A percentile compares a stretch with the other conserved stretches of the same genome.
Evolutionary conservation across 352 stramenopile species (phyloP).

Genomic region (Globisporangium alternatum): DNA sequence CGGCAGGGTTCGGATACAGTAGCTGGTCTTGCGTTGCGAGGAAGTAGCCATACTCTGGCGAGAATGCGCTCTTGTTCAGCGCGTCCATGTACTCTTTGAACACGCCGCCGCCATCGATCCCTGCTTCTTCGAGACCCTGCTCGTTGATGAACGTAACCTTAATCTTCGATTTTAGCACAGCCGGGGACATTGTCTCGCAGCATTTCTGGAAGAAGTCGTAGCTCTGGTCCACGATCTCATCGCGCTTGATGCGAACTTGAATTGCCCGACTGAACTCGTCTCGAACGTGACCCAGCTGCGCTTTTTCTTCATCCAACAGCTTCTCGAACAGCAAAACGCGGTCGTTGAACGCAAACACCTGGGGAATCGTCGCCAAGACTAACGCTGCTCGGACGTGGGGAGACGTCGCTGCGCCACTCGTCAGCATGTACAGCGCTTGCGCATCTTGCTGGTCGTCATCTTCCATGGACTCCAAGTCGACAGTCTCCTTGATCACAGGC

Average conservation of each 20-base stretch:
- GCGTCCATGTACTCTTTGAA: constrained; percentile 97
- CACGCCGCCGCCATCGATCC: constrained; percentile 96
- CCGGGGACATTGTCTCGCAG: constrained; percentile 49
- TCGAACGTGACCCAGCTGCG: constrained; percentile 36
- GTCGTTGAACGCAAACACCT: constrained; percentile 78
- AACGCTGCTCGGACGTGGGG: constrained; percentile 43
- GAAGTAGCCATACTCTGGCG: constrained; percentile 80
- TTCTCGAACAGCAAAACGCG: constrained; percentile 76
- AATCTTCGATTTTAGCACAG: constrained; percentile 83
- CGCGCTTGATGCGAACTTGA: constrained; percentile 62
- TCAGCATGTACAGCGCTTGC: constrained; percentile 45
- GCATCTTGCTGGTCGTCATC: constrained; percentile 41
- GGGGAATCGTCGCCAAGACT: constrained; percentile 70
- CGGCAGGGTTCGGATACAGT: constrained; percentile 94
- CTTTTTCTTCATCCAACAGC: constrained; percentile 63
- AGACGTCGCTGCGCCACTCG: constrained; percentile 31
- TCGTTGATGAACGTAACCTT: constrained; percentile 94
- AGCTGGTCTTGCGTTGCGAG: constrained; percentile 71
- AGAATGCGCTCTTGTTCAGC: constrained; percentile 90
- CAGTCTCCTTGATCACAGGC: constrained; percentile 58
- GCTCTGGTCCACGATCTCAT: constrained; percentile 90
- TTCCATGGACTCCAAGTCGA: constrained; percentile 63
- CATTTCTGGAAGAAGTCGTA: constrained; percentile 78
- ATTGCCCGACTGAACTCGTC: constrained; percentile 57
- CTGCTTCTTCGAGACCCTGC: constrained; percentile 91